Evolutionary conservation across 2,329 filamentous ascomycete species (phyloP).

Genomic region (Thermothelomyces thermophilus): DNA sequence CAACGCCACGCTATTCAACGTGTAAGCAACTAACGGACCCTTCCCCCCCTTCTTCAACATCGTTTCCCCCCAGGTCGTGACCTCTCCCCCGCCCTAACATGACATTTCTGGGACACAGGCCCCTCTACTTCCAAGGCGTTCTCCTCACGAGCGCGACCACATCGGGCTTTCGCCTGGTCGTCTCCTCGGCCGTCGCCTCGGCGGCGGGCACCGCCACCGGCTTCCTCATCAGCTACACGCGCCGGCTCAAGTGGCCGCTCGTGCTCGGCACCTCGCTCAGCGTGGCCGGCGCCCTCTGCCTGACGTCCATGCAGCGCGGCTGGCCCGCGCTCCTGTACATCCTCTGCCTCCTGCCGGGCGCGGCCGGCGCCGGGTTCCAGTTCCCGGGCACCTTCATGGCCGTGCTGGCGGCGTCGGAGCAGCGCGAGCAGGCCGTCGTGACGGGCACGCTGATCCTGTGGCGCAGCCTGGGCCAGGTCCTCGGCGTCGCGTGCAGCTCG

Average conservation of each 20-base stretch:
- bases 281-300: slow-evolving; percentile 44
- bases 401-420: slow-evolving; percentile 52
- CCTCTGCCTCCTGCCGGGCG: slow-evolving; percentile 49
- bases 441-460: slow-evolving; percentile 66
- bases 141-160: slow-evolving; percentile 61
- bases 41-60: not conserved
- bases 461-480: slow-evolving; percentile 61
- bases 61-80: not conserved
- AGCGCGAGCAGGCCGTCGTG: slow-evolving; percentile 59
- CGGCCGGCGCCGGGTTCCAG: slow-evolving; percentile 56
- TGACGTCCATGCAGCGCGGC: slow-evolving; percentile 44
- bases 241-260: slow-evolving; percentile 54
- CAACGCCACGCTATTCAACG: slow-evolving; percentile 55
- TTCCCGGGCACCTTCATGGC: slow-evolving; percentile 60
- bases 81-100: not conserved
- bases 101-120: slow-evolving; percentile 28
- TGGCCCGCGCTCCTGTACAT: slow-evolving; percentile 50
- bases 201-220: slow-evolving; percentile 51
- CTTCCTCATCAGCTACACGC: slow-evolving; percentile 54
- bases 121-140: slow-evolving; percentile 71
- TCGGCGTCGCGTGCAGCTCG: slow-evolving; percentile 66
- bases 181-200: slow-evolving; percentile 53
- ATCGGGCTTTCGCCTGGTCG: slow-evolving; percentile 65
- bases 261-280: slow-evolving; percentile 43
- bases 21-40: slow-evolving; percentile 27